Percentiles rank a stretch among this genome's conserved stretches.
phyloP scores from a whole-genome alignment of 106 monocot species.

The Chionographis japonica region DNA sequence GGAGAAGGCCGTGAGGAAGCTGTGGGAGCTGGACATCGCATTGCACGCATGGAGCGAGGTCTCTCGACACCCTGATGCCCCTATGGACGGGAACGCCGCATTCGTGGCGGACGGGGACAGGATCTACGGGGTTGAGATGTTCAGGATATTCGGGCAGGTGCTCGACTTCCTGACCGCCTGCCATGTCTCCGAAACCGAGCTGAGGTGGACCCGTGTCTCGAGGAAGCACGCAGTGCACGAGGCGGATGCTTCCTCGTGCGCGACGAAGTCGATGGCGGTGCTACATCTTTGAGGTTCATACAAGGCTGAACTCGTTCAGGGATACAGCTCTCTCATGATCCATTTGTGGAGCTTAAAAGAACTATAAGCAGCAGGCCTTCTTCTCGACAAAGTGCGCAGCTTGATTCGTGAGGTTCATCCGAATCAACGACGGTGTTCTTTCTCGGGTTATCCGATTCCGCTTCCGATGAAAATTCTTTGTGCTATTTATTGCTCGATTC shows the following conservation, averaged over 20 bases:
- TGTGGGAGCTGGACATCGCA: constrained; percentile 59
- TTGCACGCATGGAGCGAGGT: constrained; percentile 47
- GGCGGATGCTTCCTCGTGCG: constrained; percentile 38
- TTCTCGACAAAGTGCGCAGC: too few species aligned
- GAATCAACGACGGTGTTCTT: too few species aligned
- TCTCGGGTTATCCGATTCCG: too few species aligned
- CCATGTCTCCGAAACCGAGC: constrained; percentile 31
- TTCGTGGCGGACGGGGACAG: constrained; percentile 43
- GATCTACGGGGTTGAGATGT: constrained; percentile 83
- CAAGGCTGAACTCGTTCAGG: background rate
- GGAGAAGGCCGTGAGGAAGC: constrained; percentile 70
- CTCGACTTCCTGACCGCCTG: constrained; percentile 73
- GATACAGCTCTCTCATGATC: too few species aligned
- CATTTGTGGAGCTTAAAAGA: too few species aligned
- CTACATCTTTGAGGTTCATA: constrained; percentile 38
- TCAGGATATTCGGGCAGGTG: constrained; percentile 77
- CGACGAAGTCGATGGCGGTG: constrained; percentile 46
- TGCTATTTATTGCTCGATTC: too few species aligned
- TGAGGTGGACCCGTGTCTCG: constrained; percentile 54
- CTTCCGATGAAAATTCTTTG: too few species aligned
- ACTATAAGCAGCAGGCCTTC: too few species aligned
- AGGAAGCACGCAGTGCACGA: constrained; percentile 47
- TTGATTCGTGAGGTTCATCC: too few species aligned
- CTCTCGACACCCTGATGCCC: constrained; percentile 87
- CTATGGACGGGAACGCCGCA: constrained; percentile 67